These are phyloP conservation scores for Geotrichum phurueaensis DNA, from an alignment of 1,139 yeast species.

Conservation along the genomic window DNA sequence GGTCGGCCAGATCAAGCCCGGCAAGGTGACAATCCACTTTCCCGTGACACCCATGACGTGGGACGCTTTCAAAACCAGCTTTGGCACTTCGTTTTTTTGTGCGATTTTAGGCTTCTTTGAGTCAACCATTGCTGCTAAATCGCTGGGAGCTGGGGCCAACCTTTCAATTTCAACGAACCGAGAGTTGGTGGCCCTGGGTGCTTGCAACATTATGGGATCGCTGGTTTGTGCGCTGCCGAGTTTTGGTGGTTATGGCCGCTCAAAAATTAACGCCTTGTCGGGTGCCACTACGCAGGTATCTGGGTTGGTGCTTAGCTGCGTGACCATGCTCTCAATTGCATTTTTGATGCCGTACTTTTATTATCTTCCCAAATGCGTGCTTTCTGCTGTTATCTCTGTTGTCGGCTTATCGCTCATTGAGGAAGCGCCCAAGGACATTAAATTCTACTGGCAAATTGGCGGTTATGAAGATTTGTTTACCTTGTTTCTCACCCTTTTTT, in stretches of 20 bases:
- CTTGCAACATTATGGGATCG: slow-evolving; percentile 61
- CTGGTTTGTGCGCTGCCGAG: slow-evolving; percentile 80
- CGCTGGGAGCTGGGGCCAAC: slow-evolving; percentile 37
- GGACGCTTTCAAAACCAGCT: slow-evolving; percentile 34
- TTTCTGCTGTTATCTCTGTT: slow-evolving; percentile 73
- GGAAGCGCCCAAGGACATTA: slow-evolving; percentile 78
- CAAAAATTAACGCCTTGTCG: slow-evolving; percentile 78
- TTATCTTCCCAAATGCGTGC: slow-evolving; percentile 71
- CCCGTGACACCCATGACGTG: slow-evolving; percentile 42
- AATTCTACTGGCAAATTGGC: slow-evolving; percentile 63
- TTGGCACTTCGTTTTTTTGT: slow-evolving; percentile 51
- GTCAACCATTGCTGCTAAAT: slow-evolving; percentile 83
- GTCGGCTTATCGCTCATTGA: slow-evolving; percentile 76
- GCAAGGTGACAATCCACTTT: slow-evolving; percentile 41
- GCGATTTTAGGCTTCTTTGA: slow-evolving; percentile 91
- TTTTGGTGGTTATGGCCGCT: slow-evolving; percentile 94
- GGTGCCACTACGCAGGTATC: slow-evolving; percentile 83
- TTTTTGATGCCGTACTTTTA: slow-evolving; percentile 60
- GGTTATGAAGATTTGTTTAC: slow-evolving; percentile 78
- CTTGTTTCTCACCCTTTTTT: slow-evolving; percentile 60
- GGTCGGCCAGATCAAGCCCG: slow-evolving; percentile 59
- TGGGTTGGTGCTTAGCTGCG: slow-evolving; percentile 71
- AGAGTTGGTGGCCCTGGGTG: slow-evolving; percentile 72
- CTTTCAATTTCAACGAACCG: slow-evolving; percentile 41
- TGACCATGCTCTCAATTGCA: slow-evolving; percentile 60